Evolutionary conservation across 140 eudicot genomes (phyloP), one percentile per base, ranked within the genome.

Genomic region (Ambrosia hybrid): DNA sequence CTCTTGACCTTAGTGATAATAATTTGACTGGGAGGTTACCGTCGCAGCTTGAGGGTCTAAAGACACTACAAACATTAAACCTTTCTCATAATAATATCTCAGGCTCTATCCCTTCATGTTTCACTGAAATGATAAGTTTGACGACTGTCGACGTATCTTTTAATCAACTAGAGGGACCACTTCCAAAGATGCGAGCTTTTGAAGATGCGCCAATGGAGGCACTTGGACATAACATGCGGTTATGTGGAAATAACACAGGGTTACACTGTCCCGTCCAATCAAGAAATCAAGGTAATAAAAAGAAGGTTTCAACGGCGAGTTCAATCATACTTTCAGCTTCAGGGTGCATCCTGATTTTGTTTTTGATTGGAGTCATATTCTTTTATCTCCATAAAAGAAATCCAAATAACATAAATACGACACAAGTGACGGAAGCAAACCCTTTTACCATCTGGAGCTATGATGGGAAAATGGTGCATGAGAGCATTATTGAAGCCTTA

Each of bases 111-210:
- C 68, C 69, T 64, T 15, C 53, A 39, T 14, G 69, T 39, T 39
- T 39, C 52, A 64, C 52, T 3, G 36, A 3, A 14, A 64, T 64
- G 69, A 7, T 39, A 14, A 39, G 69, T 1, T 15, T 64, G 41
- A 64, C 69, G 34, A 64, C 8, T 2, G 34, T 64, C 68, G 65
- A 79, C 26, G 9, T 73, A 36, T 73, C 83, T 64, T 64, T 64
- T 67, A 84, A 84, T 71, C 38, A 80, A 41, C 59, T 84, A 2
- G 83, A 84, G 57, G 89, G 89, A 26, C 75, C 85, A 17, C 33
- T 84, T 52, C 89, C 84, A 0, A 49, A 74, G 14, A 37, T 43
- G 49, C 36, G 26, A 60, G 83, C 86, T 9, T 81, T 84, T 48
- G 55, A 67, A 37, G 68, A 78, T 9, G 83, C 79, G 61, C 39